These are phyloP conservation scores for Geosiphon pyriformis DNA, from an alignment of 192 early-diverging fungal genomes.

Conservation along the genomic window DNA sequence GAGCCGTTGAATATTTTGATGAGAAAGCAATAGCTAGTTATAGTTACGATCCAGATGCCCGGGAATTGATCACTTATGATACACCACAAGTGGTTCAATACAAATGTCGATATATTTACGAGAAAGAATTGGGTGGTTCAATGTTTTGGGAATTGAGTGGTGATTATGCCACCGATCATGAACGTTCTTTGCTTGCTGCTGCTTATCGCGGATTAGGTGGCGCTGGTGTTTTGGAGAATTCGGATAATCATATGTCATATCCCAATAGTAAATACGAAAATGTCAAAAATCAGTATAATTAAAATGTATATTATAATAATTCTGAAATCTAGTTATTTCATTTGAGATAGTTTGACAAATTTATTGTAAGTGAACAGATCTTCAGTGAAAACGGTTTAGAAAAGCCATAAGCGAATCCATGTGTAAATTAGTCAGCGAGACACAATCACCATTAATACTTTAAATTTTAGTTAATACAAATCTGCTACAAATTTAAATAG, in stretches of 20 bases:
- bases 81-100: constrained; percentile 53
- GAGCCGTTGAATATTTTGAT: constrained; percentile 72
- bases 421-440: too few species aligned
- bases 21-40: constrained; percentile 69
- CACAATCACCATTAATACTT: too few species aligned
- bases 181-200: constrained; percentile 37
- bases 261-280: constrained; percentile 47
- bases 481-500: too few species aligned
- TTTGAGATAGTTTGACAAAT: too few species aligned
- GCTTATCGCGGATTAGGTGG: constrained; percentile 23
- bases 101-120: constrained; percentile 62
- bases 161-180: constrained; percentile 38
- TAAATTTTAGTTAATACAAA: too few species aligned
- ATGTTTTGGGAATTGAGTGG: constrained; percentile 78
- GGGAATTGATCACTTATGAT: constrained; percentile 83
- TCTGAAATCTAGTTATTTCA: too few species aligned
- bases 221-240: constrained; percentile 26
- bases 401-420: too few species aligned
- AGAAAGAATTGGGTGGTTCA: constrained; percentile 55
- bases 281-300: constrained; percentile 35
- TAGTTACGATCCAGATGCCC: constrained; percentile 63
- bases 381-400: too few species aligned
- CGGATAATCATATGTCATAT: constrained; percentile 42
- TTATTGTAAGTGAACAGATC: too few species aligned
- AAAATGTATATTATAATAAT: too few species aligned